Evolutionary conservation across 441 rosid genomes (phyloP), one percentile per base, ranked within the genome.

Genomic region (Eruca vesicaria): DNA sequence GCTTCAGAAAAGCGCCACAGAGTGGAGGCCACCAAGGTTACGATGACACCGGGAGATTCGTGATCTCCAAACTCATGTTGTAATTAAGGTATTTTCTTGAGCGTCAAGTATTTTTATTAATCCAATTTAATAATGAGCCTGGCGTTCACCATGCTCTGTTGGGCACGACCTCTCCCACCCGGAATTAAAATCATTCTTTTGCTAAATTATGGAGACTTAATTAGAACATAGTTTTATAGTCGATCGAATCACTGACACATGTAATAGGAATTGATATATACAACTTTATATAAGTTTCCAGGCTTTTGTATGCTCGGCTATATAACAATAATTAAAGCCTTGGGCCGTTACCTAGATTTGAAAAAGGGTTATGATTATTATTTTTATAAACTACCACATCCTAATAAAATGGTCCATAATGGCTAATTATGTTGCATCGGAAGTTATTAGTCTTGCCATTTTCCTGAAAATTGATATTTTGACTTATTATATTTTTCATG

Each of bases 191-290:
- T 16, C 7, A 45, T 59, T 64, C 1, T 63, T 63, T 28, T 29
- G 12, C 38, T 16, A 35, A 74, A 59, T 57, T 66, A 59, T 59
- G 78, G 78, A 66, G 66, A 43, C 72, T 48, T 15, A n/a, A n/a
- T n/a, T n/a, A 15, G 26, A 59, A 57, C 23, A 41, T 41, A 57
- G 60, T 57, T 70, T 70, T 70, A 41, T 70, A 21, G 53, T 28
- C 8, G 48, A 65, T 38, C 66, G 59, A 70, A 59, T 70, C 74
- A 70, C 43, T 59, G 41, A 70, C 59, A 70, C 74, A 66, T 70
- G 59, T 70, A 57, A 38, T 43, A 43, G 38, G 58, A 59, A 43
- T 70, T 70, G 36, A 43, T 59, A 41, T 43, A 38, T 70, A 41
- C n/a, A 55, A 14, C 35, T 32, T 52, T 33, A 19, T 11, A 26